These are phyloP conservation scores for Akanthomyces lecanii DNA, from an alignment of 2,329 filamentous ascomycete species.

Conservation along the genomic window DNA sequence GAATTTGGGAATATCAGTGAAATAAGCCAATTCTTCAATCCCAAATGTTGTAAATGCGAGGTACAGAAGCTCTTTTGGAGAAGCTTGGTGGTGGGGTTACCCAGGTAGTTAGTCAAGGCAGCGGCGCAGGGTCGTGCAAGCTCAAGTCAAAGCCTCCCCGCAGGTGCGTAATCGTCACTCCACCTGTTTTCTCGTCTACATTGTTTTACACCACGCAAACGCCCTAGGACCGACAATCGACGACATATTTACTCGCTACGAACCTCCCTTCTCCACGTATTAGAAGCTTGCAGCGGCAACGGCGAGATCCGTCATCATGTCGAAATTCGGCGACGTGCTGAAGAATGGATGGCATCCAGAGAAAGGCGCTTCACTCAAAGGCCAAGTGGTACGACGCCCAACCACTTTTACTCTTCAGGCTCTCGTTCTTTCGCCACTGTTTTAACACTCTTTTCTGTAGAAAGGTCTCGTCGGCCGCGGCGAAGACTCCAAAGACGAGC, in stretches of 20 bases:
- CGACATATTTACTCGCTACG: neutral
- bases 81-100: neutral
- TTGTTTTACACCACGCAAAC: neutral
- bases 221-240: neutral
- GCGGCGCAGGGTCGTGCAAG: neutral
- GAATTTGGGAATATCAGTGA: too few relatives aligned
- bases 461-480: slow-evolving; percentile 43
- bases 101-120: too few relatives aligned
- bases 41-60: neutral
- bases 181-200: neutral
- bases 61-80: neutral
- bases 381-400: slow-evolving; percentile 41
- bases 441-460: slow-evolving; percentile 27
- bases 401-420: neutral
- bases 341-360: slow-evolving; percentile 53
- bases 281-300: neutral
- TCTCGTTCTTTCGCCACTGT: neutral
- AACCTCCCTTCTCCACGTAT: neutral
- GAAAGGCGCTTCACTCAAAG: slow-evolving; percentile 40
- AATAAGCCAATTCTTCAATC: neutral
- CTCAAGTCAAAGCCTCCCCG: slow-evolving; percentile 5
- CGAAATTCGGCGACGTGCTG: slow-evolving; percentile 43
- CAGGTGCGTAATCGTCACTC: slow-evolving; percentile 9
- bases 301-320: slow-evolving; percentile 30
- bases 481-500: slow-evolving; percentile 28